These are phyloP conservation scores for Crucihimalaya himalaica DNA, from an alignment of 345 rosid genomes.

Conservation along the genomic window DNA sequence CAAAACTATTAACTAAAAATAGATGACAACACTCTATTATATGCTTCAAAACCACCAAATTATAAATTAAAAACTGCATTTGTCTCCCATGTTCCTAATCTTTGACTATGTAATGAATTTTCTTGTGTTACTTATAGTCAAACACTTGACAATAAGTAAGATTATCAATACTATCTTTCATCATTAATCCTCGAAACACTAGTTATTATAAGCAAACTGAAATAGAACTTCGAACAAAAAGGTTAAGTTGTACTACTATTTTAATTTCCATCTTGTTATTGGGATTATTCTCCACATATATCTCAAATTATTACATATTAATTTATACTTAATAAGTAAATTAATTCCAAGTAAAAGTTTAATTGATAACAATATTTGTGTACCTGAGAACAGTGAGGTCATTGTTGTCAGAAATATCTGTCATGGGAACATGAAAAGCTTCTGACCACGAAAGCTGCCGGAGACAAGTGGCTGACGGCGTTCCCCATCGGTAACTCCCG, in stretches of 20 bases:
- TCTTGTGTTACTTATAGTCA: slow-evolving; percentile 16
- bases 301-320: not conserved
- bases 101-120: not conserved
- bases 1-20: slow-evolving; percentile 1
- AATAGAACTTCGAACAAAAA: not conserved
- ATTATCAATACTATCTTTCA: not conserved
- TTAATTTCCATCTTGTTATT: not conserved
- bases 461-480: slow-evolving; percentile 76
- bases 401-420: slow-evolving; percentile 51
- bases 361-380: slow-evolving; percentile 4
- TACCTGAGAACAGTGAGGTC: slow-evolving; percentile 54
- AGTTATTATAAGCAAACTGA: not conserved
- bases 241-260: not conserved
- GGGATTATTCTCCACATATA: not conserved
- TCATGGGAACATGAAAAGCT: slow-evolving; percentile 89
- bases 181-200: slow-evolving; percentile 3
- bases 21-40: slow-evolving; percentile 23
- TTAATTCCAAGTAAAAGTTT: not conserved
- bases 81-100: slow-evolving; percentile 38
- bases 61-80: not conserved
- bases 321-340: not conserved
- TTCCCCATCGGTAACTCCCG: slow-evolving; percentile 96
- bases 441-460: slow-evolving; percentile 89
- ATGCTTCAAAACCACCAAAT: slow-evolving; percentile 18
- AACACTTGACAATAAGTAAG: slow-evolving; percentile 13